Evolutionary conservation across 106 monocot species (phyloP).

Genomic region (Acanthochlamys bracteata): DNA sequence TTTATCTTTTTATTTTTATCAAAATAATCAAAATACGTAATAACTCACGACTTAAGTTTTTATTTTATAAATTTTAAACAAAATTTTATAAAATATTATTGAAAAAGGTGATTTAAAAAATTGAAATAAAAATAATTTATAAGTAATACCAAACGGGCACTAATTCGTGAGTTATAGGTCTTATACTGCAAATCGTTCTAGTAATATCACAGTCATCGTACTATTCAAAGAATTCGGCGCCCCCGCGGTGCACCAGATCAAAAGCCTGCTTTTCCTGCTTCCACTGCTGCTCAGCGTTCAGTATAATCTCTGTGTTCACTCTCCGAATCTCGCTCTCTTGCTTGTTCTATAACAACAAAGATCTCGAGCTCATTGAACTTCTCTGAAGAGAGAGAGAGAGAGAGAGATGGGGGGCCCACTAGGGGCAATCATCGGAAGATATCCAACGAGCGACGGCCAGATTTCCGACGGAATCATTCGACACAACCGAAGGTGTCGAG

Average conservation of each 20-base stretch:
- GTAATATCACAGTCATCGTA: neutral
- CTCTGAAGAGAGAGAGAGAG: too few relatives aligned
- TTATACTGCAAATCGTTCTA: too few relatives aligned
- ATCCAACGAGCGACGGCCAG: constrained; percentile 30
- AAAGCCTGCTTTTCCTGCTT: too few relatives aligned
- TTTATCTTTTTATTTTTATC: too few relatives aligned
- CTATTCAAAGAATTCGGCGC: neutral
- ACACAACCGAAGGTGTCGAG: constrained; percentile 63
- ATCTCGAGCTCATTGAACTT: neutral
- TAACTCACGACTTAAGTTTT: too few relatives aligned
- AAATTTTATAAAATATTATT: too few relatives aligned
- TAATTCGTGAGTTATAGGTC: too few relatives aligned
- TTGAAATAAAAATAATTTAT: too few relatives aligned
- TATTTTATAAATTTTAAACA: too few relatives aligned
- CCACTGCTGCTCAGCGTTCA: neutral
- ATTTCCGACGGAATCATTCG: constrained; percentile 36
- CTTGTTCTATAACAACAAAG: neutral
- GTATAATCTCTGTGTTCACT: neutral
- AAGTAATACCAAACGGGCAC: too few relatives aligned
- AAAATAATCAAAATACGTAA: too few relatives aligned
- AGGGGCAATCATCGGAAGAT: constrained; percentile 68
- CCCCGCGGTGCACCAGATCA: neutral
- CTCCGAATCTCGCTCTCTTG: neutral
- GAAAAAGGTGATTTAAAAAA: too few relatives aligned
- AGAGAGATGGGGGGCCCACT: constrained; percentile 35